Base-by-base conservation (phyloP, 352 stramenopile genomes). In the Globisporangium viniferum region DNA sequence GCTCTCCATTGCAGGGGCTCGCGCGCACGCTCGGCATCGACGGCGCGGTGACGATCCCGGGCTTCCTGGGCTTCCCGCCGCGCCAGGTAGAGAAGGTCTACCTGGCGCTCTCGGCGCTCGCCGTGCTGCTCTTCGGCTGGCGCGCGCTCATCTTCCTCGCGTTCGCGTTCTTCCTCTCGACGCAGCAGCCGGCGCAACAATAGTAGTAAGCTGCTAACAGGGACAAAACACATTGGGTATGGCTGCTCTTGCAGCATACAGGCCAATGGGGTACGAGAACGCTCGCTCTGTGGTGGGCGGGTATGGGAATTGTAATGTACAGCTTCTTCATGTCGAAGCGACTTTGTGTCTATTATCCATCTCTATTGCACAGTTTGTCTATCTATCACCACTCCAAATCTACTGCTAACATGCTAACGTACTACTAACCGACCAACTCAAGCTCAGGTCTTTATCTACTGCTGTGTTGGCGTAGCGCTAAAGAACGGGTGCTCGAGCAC, bases 61-160 rank as follows among this genome's bases (percentile, higher is more conserved):
- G 72, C 6, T 73, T 93, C 20, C 69, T 94, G 8, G 78, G 83
- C 10, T 54, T 92, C 0, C 77, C 82, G 0, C 69, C 81, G 15
- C 75, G 75, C 35, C 74, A 79, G 4, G 74, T 94, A 20, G 75
- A 87, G 69, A 94, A 94, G 78, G 84, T 93, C 56, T 72, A 92
- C 62, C 53, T 94, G 66, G 77, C 72, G 15, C 59, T 94, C 39
- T 76, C 73, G 6, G 83, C 78, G 29, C 46, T 94, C 39, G 73
- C 91, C 27, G 74, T 81, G 35, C 53, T 73, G 6, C 51, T 94
- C 57, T 90, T 93, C 35, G 87, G 87, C 59, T 93, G 85, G 84
- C 78, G 84, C 35, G 87, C 87, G 58, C 75, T 94, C 51, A 80
- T 81, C 51, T 89, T 93, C 71, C 57, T 91, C 14, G 82, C 72